A percentile compares a stretch with the other conserved stretches of the same genome.
phyloP scores from a whole-genome alignment of 805 yeast genomes.

The Spencermartinsiella europaea region DNA sequence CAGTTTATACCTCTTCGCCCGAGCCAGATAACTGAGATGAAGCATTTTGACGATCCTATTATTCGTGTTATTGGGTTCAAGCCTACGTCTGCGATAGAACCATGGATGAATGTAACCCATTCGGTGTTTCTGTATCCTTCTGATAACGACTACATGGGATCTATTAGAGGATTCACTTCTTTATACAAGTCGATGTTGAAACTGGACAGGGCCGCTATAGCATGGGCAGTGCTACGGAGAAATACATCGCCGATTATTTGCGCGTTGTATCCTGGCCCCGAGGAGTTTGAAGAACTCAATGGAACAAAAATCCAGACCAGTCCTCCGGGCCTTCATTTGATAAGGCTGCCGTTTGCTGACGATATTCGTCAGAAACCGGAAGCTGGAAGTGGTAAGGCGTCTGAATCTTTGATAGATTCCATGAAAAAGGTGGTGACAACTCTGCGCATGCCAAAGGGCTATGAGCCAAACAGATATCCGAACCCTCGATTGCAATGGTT shows the following conservation, averaged over 20 bases:
- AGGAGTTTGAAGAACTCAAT: conserved; percentile 28
- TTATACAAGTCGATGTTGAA: conserved; percentile 56
- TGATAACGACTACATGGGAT: conserved; percentile 53
- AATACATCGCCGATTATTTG: conserved; percentile 52
- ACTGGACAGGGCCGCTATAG: conserved; percentile 53
- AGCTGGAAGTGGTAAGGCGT: conserved; percentile 13
- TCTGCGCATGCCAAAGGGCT: conserved; percentile 44
- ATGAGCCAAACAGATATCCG: conserved; percentile 46
- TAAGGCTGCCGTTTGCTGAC: conserved; percentile 67
- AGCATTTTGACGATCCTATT: conserved; percentile 41
- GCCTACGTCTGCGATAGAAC: conserved; percentile 36
- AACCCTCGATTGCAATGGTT: conserved; percentile 70
- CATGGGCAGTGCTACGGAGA: conserved; percentile 62
- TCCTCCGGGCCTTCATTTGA: conserved; percentile 70
- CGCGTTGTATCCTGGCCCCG: conserved; percentile 49
- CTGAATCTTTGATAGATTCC: conserved; percentile 22
- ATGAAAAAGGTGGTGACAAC: conserved; percentile 34
- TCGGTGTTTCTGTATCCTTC: conserved; percentile 67
- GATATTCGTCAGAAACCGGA: conserved; percentile 65
- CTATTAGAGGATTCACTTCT: conserved; percentile 61
- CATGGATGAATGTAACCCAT: conserved; percentile 48
- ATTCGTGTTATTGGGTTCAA: conserved; percentile 68
- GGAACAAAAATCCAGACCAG: conserved; percentile 25
- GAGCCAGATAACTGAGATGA: conserved; percentile 35
- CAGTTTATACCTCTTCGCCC: conserved; percentile 32